These are phyloP conservation scores for Amniculicola lignicola DNA, from an alignment of 495 filamentous ascomycete genomes.

Conservation along the genomic window DNA sequence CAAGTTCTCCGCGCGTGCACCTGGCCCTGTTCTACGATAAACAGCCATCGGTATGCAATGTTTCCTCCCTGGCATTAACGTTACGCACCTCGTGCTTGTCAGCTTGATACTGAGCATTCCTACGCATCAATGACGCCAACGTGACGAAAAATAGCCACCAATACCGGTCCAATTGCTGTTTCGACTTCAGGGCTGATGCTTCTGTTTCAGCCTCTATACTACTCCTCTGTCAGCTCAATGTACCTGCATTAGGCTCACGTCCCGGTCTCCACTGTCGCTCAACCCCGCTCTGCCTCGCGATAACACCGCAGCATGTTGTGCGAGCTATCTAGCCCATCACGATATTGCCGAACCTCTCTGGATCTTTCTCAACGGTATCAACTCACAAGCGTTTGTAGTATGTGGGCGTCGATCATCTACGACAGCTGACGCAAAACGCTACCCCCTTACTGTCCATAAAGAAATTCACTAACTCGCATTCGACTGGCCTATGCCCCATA, in stretches of 20 bases:
- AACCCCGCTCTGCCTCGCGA: neutral
- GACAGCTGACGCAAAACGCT: neutral
- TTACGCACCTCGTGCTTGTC: no score
- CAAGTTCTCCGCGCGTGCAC: neutral
- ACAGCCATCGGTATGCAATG: neutral
- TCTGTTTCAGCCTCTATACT: slow-evolving; percentile 8
- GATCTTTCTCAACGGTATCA: neutral
- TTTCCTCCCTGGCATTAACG: neutral
- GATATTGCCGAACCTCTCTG: neutral
- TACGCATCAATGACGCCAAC: neutral
- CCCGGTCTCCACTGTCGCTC: neutral
- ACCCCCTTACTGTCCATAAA: neutral
- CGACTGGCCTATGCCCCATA: neutral
- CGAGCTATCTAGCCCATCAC: neutral
- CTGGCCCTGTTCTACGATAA: neutral
- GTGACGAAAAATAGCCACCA: slow-evolving; percentile 6
- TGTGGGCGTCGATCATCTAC: slow-evolving; percentile 10
- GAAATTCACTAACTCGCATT: neutral
- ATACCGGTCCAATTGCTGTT: slow-evolving; percentile 4
- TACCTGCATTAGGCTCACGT: slow-evolving; percentile 6
- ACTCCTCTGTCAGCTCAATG: neutral
- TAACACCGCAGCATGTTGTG: slow-evolving; percentile 1
- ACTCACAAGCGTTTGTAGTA: neutral
- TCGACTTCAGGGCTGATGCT: neutral
- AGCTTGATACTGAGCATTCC: no score